phyloP scores from a whole-genome alignment of 2,329 filamentous ascomycete species.

The Curvularia spicifera region DNA sequence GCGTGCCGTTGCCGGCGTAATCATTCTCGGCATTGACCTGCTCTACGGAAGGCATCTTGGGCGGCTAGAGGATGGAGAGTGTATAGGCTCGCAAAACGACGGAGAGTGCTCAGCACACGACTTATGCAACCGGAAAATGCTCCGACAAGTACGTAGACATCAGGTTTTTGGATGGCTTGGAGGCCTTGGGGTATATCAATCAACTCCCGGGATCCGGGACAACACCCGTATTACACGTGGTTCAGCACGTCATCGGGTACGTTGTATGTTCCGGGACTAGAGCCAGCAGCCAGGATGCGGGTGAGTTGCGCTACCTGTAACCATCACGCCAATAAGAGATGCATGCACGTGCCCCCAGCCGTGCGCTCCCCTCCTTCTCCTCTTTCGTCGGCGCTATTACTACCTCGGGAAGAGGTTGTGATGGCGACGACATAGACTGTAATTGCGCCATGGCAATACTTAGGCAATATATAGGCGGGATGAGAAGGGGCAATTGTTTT shows the following conservation, averaged over 20 bases:
- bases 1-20: slow-evolving; percentile 6
- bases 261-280: slow-evolving; percentile 14
- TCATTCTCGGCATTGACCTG: slow-evolving; percentile 14
- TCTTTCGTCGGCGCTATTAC: slow-evolving; percentile 11
- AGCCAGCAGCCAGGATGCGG: slow-evolving; percentile 3
- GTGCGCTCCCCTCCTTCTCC: slow-evolving; percentile 6
- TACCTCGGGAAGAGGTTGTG: slow-evolving; percentile 12
- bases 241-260: slow-evolving; percentile 16
- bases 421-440: slow-evolving; percentile 14
- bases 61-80: not conserved
- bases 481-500: not conserved
- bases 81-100: not conserved
- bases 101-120: not conserved
- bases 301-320: slow-evolving; percentile 5
- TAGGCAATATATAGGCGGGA: slow-evolving; percentile 8
- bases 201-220: not conserved
- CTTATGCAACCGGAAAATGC: not conserved
- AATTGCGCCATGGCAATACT: slow-evolving; percentile 33
- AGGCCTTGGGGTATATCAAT: slow-evolving; percentile 9
- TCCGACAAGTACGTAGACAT: not conserved
- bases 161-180: not conserved
- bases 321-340: slow-evolving; percentile 7
- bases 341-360: slow-evolving; percentile 8
- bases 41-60: slow-evolving; percentile 34
- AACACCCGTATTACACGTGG: not conserved